Evolutionary conservation across 345 rosid species (phyloP), one percentile per base, ranked within the genome.

Genomic region (Citrus maxima): DNA sequence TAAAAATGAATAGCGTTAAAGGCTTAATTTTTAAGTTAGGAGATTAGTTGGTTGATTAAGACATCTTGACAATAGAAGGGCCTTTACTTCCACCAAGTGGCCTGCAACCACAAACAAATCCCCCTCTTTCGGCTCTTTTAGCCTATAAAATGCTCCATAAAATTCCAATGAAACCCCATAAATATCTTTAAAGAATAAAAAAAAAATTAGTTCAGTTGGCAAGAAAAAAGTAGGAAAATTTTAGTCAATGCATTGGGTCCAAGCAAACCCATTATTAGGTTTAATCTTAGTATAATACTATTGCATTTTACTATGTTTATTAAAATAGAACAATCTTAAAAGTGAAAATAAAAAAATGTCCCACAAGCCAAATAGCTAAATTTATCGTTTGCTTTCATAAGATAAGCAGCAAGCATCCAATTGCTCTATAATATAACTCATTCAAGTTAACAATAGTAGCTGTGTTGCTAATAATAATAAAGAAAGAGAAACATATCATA

Each of bases 1-100:
- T 22, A 38, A 5, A 42, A 28, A 67, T n/a, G 27, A 67, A 62
- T 75, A 38, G 49, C 19, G 73, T 64, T 54, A 10, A 74, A 73
- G 80, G 77, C 79, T 73, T 85, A 42, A 67, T 4, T 73, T 78
- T 79, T 46, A 83, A 86, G 87, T 73, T 61, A 76, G 68, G 65
- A 64, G 34, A 5, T 19, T 54, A 19, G 37, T 56, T 76, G 22
- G 84, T 68, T 82, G 49, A 82, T 82, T 74, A 65, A 58, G 82
- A 75, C 76, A 66, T 35, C 27, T 25, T 6, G 42, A 54, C 78
- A 59, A 4, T 30, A 19, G 28, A 59, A 18, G 67, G 22, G 69
- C 22, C 56, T 56, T 38, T 2, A 38, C 6, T 32, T 51, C 68
- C 74, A 74, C 76, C 80, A 67, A 68, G 60, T 76, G 82, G 83